Evolutionary conservation across 306 rosid species (phyloP), one percentile per base, ranked within the genome.

Genomic region (Castanea mollissima): DNA sequence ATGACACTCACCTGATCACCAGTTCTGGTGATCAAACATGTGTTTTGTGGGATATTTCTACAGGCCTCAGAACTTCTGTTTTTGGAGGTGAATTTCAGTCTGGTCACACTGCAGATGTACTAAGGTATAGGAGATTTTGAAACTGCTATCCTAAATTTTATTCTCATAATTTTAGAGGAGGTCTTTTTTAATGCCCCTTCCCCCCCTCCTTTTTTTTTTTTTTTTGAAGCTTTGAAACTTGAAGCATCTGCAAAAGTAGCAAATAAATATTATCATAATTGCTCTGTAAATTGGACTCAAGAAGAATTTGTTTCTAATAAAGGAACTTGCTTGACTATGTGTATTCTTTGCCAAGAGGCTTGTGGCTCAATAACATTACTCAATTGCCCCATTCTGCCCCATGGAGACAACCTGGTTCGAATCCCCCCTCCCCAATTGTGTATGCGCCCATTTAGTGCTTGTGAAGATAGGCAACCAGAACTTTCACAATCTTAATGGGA

Each of bases 21-120:
- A 88, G 92, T 80, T 95, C 99, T 59, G 99, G 99, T 27, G 99
- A 95, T 83, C 97, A 91, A 67, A 95, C 99, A 9, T 95, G 98
- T 80, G 89, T 92, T 65, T 89, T 95, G 76, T 95, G 99, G 99
- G 99, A 95, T 88, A 89, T 92, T 78, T 89, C 97, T 41, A 92
- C 98, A 1, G 99, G 99, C 79, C 98, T 95, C 46, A 85, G 92
- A 82, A 91, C 99, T 29, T 91, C 99, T 77, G 98, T 92, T 75
- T 95, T 95, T 32, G 99, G 99, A 31, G 99, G 98, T 76, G 98
- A 95, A 87, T 95, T 95, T 92, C 99, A 95, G 89, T 95, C 98
- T 5, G 99, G 99, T 64, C 99, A 95, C 76, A 89, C 97, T 76
- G 90, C 91, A 62, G 99, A 95, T 79, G 96, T 95, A 80, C 85